These are phyloP conservation scores for Aspergillus sp. DNA, from an alignment of 2,329 filamentous ascomycete species.

Conservation along the genomic window DNA sequence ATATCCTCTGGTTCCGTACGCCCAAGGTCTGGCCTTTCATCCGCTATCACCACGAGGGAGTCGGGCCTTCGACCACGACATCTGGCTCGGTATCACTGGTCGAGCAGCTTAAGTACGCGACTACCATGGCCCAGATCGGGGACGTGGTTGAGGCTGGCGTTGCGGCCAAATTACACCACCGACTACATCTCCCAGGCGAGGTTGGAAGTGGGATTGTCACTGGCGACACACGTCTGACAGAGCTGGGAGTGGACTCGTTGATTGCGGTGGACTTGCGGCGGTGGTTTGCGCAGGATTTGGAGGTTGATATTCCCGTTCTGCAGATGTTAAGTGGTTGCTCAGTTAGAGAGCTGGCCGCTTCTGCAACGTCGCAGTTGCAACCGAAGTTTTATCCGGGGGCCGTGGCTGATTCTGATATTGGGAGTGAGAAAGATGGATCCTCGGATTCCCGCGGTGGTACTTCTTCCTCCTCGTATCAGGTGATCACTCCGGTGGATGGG, in stretches of 20 bases:
- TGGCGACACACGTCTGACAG: slow-evolving; percentile 14
- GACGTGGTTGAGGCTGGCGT: slow-evolving; percentile 1
- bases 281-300: slow-evolving; percentile 51
- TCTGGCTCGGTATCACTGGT: background rate
- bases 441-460: too few relatives aligned
- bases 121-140: background rate
- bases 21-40: slow-evolving; percentile 5
- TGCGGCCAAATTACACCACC: background rate
- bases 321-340: slow-evolving; percentile 43
- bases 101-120: slow-evolving; percentile 2
- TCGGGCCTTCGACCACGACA: background rate
- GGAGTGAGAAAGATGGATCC: too few relatives aligned
- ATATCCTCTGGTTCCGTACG: background rate
- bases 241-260: slow-evolving; percentile 40
- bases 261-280: slow-evolving; percentile 42
- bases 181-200: background rate
- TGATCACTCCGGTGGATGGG: too few relatives aligned
- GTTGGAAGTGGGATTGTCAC: background rate
- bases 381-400: too few relatives aligned
- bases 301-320: slow-evolving; percentile 48
- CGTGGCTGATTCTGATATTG: too few relatives aligned
- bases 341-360: slow-evolving; percentile 20
- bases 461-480: too few relatives aligned
- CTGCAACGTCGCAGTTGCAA: slow-evolving; percentile 4
- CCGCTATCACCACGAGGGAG: background rate